Percentiles rank a stretch among this genome's conserved stretches.
phyloP scores from a whole-genome alignment of 1,284 basidiomycete genomes.

The Cryptococcus amylolentus region DNA sequence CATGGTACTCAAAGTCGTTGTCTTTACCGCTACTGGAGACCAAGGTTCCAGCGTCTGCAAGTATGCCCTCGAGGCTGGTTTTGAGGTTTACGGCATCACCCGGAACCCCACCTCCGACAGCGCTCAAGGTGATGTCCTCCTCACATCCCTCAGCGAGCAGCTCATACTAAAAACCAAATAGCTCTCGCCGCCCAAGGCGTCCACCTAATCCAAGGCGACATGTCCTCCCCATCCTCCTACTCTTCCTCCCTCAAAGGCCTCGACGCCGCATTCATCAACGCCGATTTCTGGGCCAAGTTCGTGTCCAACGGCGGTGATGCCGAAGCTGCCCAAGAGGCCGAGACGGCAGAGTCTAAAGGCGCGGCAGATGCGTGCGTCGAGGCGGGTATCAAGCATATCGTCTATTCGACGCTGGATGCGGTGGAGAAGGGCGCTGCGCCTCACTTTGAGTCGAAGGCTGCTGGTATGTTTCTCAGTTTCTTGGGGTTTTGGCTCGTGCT shows the following conservation, averaged over 20 bases:
- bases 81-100: constrained; percentile 1
- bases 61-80: not conserved
- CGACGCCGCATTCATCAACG: constrained; percentile 22
- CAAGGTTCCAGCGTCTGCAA: constrained; percentile 4
- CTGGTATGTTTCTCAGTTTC: constrained; percentile 13
- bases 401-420: constrained; percentile 33
- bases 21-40: constrained; percentile 7
- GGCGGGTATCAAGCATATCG: constrained; percentile 32
- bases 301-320: not conserved
- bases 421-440: constrained; percentile 16
- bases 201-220: constrained; percentile 23
- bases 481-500: not conserved
- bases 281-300: constrained; percentile 15
- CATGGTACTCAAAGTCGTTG: not conserved
- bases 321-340: constrained; percentile 5
- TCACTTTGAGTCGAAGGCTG: constrained; percentile 34
- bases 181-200: constrained; percentile 8
- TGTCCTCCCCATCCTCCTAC: constrained; percentile 24
- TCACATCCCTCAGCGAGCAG: not conserved
- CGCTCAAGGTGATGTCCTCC: constrained; percentile 1
- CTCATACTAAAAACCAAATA: not conserved
- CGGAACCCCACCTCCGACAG: not conserved
- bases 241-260: constrained; percentile 15
- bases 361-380: constrained; percentile 24
- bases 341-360: constrained; percentile 16